Evolutionary conservation across 1,284 basidiomycete species (phyloP), one percentile per base, ranked within the genome.

Genomic region (Austropuccinia psidii): DNA sequence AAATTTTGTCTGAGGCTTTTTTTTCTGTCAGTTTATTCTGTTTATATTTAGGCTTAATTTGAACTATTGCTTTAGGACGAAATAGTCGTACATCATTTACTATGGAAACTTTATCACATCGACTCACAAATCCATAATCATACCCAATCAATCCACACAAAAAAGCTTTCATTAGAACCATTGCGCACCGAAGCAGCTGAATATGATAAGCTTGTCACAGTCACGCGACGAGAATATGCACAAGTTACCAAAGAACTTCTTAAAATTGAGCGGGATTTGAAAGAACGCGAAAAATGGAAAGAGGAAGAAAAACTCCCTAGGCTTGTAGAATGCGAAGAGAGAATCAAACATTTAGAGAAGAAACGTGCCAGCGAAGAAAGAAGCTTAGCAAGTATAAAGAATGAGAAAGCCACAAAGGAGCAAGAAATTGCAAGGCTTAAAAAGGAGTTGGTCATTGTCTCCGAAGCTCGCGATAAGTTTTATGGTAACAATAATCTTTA

Each of bases 41-140:
- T n/a, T 45, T 11, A 45, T n/a, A n/a, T 45, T 45, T 11, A 45
- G 11, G 41, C n/a, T 11, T 45, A n/a, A 45, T 2, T 37, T 15
- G 19, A 27, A 29, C 49, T 21, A 21, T 13, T 5, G 47, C 15
- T 35, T 1, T 77, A 93, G 89, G 91, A 96, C 75, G 86, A 88
- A 60, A 84, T 90, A 58, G 87, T 93, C 43, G 84, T 95, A 8
- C 88, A 87, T 45, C 89, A 92, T 58, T 85, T 93, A 8, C 83
- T 98, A 9, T 95, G 91, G 86, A 90, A 90, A 78, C 83, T 99
- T 6, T 98, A 87, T 79, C 91, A 97, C 80, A 90, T 98, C 74
- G 89, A 94, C 77, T 84, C 88, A 76, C 86, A 87, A 9, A 89
- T 96, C 50, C 87, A 89, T 77, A 82, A 83, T 33, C 89, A 91